Base-by-base conservation (phyloP, 2,329 filamentous ascomycete genomes). In the Endocalyx cinctus region DNA sequence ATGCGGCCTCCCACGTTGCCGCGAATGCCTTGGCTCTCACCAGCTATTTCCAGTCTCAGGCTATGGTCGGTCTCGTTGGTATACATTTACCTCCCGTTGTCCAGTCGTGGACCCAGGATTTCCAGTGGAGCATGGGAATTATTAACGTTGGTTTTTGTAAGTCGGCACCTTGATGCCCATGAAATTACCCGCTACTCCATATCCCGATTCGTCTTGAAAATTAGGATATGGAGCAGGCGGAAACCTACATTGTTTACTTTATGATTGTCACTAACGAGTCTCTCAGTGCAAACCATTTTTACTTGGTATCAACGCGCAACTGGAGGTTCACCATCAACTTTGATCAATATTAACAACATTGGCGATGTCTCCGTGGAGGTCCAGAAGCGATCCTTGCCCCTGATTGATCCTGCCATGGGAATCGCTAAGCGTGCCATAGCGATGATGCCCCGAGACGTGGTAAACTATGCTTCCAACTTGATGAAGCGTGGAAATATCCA, bases 111-210 rank as follows among this genome's bases (percentile, higher is more conserved):
- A 95, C 89, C 2, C 89, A 96, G 64, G 90, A 96, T 64, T 96
- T 97, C 66, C 85, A 94, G 57, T 97, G 90, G 90, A 94, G 84
- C 54, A 92, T 97, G 87, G 90, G 90, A 50, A 88, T 97, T 51
- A 94, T 97, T 51, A 77, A 77, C 32, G 73, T 96, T 26, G 71
- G 70, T n/a, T 96, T 94, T 59, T 42, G 50, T 49, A 50, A 45
- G 52, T 49, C 13, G 33, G 33, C 20, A 18, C 12, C 14, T 6
- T 16, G 18, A 13, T 27, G 5, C 15, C 16, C 14, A 10, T 16
- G 4, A 7, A 14, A 22, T 14, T 17, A 14, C 16, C 8, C 25
- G 25, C 26, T 32, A 18, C 23, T 11, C 19, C 20, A 34, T 18
- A 18, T 16, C n/a, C 15, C 10, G 14, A 23, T 27, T 11, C 25